Evolutionary conservation across 345 rosid genomes (phyloP), one percentile per base, ranked within the genome.

Genomic region (Citrus inodora): DNA sequence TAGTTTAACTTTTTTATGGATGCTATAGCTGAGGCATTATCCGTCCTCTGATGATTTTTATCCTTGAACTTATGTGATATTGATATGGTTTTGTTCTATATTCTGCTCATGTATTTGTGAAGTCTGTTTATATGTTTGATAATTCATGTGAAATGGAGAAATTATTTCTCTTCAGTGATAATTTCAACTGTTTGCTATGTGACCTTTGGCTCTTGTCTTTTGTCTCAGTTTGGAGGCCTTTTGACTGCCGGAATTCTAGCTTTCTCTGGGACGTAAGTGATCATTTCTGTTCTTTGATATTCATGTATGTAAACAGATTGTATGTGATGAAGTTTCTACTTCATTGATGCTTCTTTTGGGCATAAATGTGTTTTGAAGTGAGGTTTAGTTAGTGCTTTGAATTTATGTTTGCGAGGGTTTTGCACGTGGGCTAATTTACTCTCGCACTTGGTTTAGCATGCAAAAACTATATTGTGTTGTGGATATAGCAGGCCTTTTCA

Each of bases 251-350:
- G 98, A 70, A 96, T 94, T 78, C 62, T 96, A 48, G 86, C 89
- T 32, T 94, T 96, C 82, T 92, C 95, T 70, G 97, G 98, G 68
- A 84, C 98, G 97, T 94, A 94, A 90, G 99, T 90, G 70, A 19
- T 48, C 37, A 58, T 51, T 74, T 84, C 70, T 75, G 72, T 64
- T 68, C 51, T 53, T 75, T 79, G 30, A 14, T 53, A 24, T 42
- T 37, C 37, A 64, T 27, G 5, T 72, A 3, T 51, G 33, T 55
- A 2, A 0, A 28, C 60, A 71, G 40, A 64, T 64, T 22, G 28
- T 51, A 30, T 38, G 76, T 30, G 67, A 46, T 48, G 21, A 28
- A 32, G 22, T 76, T 69, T 38, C 11, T 37, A 48, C 9, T 78
- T 69, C 16, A 37, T 58, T 60, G 35, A 70, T 60, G 70, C 38